Evolutionary conservation across 805 yeast genomes (phyloP).

Genomic region (Wickerhamomyces queroliae): DNA sequence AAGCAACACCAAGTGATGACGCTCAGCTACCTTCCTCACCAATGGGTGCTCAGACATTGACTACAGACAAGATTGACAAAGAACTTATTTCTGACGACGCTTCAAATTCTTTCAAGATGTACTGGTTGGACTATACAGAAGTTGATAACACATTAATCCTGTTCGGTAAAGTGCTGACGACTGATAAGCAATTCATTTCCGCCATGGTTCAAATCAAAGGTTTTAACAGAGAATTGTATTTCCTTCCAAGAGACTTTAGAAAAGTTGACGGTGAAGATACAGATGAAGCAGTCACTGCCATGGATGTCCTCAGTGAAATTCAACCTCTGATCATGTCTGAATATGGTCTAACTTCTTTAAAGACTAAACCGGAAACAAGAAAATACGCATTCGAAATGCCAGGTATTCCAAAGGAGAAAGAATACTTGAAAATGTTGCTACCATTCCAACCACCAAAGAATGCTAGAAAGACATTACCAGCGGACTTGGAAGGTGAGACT

Average conservation of each 20-base stretch:
- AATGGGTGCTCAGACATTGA: constrained; percentile 2
- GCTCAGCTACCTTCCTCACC: constrained; percentile 15
- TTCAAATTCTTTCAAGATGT: constrained; percentile 55
- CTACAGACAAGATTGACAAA: constrained; percentile 15
- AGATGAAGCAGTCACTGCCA: constrained; percentile 36
- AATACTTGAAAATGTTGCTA: constrained; percentile 70
- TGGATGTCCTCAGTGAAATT: constrained; percentile 76
- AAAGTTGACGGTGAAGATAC: constrained; percentile 36
- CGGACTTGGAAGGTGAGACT: constrained; percentile 68
- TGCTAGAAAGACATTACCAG: constrained; percentile 43
- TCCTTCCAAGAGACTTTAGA: constrained; percentile 64
- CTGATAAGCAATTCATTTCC: constrained; percentile 56
- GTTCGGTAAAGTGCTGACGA: constrained; percentile 73
- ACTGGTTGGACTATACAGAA: constrained; percentile 88
- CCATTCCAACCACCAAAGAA: constrained; percentile 67
- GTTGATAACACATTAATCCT: constrained; percentile 61
- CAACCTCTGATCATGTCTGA: constrained; percentile 57
- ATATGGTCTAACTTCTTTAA: constrained; percentile 55
- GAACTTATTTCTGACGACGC: constrained; percentile 20
- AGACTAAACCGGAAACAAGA: constrained; percentile 64
- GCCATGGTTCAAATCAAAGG: constrained; percentile 73
- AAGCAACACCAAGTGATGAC: constrained; percentile 20
- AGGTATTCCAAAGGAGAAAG: constrained; percentile 71
- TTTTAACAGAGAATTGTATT: constrained; percentile 63
- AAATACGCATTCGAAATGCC: constrained; percentile 88